These are phyloP conservation scores for Exophiala calicioides DNA, from an alignment of 2,329 filamentous ascomycete genomes.

Conservation along the genomic window DNA sequence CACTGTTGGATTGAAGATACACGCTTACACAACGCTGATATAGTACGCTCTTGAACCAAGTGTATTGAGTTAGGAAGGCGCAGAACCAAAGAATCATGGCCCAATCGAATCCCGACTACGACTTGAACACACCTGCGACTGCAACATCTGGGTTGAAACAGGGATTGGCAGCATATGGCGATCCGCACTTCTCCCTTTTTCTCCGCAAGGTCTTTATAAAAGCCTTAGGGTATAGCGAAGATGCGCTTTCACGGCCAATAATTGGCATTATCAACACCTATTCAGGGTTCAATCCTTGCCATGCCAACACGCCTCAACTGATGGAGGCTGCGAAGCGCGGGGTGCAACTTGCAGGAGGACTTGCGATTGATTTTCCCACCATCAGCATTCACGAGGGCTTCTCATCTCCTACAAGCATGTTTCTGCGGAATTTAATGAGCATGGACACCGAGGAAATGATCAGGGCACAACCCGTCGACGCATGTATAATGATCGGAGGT, in stretches of 20 bases:
- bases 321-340: constrained; percentile 70
- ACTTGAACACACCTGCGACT: constrained; percentile 57
- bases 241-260: constrained; percentile 68
- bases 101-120: no score
- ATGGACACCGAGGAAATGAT: constrained; percentile 83
- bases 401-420: constrained; percentile 72
- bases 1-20: no score
- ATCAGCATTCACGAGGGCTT: constrained; percentile 73
- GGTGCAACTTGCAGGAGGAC: constrained; percentile 64
- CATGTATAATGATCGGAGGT: constrained; percentile 67
- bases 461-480: constrained; percentile 68
- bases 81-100: no score
- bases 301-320: constrained; percentile 70
- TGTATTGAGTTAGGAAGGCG: no score
- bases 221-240: constrained; percentile 71
- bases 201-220: constrained; percentile 77
- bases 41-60: no score
- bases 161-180: constrained; percentile 68
- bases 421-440: constrained; percentile 71
- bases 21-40: no score
- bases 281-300: constrained; percentile 73
- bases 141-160: constrained; percentile 60
- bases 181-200: constrained; percentile 73
- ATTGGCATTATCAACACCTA: constrained; percentile 73
- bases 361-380: constrained; percentile 72